Percentiles rank a stretch among this genome's conserved stretches.
Conservation (phyloP, 768 basidiomycete species). For the Xerocomus spinulosus region DNA sequence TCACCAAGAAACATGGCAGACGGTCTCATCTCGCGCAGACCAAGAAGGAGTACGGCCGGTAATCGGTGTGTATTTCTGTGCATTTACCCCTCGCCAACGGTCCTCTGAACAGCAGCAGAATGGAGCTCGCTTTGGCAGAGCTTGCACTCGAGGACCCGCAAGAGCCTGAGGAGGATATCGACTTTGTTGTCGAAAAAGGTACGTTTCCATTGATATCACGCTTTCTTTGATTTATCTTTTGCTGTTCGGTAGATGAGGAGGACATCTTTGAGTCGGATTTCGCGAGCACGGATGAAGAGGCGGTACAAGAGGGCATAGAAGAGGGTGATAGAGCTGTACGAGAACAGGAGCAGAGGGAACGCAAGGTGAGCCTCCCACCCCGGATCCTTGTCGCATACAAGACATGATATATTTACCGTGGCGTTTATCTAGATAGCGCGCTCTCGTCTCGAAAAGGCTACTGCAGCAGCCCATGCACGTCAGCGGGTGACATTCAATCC, state of each 20-base stretch:
- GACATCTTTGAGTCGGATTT: conserved; percentile 83
- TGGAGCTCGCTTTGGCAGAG: conserved; percentile 72
- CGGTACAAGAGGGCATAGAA: conserved; percentile 47
- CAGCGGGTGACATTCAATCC: conserved; percentile 69
- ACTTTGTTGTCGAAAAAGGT: conserved; percentile 69
- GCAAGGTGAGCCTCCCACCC: conserved; percentile 12
- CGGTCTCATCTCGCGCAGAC: conserved; percentile 39
- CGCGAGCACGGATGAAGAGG: conserved; percentile 74
- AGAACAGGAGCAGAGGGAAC: conserved; percentile 56
- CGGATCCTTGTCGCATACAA: not conserved
- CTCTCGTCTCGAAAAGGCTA: conserved; percentile 54
- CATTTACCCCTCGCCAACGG: not conserved
- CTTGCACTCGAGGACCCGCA: conserved; percentile 42
- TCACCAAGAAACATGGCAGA: conserved; percentile 10
- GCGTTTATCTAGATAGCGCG: conserved; percentile 45
- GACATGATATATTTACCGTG: not conserved
- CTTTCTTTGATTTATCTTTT: not conserved
- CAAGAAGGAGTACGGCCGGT: conserved; percentile 71
- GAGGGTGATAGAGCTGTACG: conserved; percentile 52
- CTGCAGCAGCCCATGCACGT: conserved; percentile 62
- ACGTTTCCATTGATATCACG: not conserved
- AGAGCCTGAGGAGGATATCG: conserved; percentile 68
- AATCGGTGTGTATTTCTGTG: conserved; percentile 49
- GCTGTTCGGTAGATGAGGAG: conserved; percentile 58
- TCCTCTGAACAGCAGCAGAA: conserved; percentile 37